Conservation (phyloP, 1,284 basidiomycete species). For the Microstroma glucosiphilum region DNA sequence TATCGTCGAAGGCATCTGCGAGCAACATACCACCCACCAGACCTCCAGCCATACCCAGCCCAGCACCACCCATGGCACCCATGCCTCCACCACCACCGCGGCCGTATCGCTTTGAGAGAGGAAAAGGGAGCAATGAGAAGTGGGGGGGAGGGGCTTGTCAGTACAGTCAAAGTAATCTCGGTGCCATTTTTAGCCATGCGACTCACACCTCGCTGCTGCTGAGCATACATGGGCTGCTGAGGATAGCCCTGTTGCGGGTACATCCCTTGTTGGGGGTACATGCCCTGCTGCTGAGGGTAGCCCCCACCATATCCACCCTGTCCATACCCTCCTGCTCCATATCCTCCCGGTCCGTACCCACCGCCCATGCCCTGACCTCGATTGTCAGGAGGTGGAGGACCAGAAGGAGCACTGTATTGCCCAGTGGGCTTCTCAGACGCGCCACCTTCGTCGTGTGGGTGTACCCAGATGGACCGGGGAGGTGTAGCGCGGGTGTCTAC, state of each 20-base stretch:
- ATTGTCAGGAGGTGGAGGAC: conserved; percentile 3
- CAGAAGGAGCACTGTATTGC: conserved; percentile 1
- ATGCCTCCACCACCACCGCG: conserved; percentile 15
- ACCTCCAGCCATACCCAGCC: conserved; percentile 11
- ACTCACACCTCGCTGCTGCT: neutral
- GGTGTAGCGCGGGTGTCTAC: conserved; percentile 45
- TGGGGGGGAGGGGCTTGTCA: conserved; percentile 5
- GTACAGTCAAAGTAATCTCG: conserved; percentile 11
- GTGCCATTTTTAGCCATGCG: conserved; percentile 17
- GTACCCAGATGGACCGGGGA: conserved; percentile 49
- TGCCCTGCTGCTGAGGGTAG: conserved; percentile 5
- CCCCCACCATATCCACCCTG: conserved; percentile 2
- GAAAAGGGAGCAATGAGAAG: conserved; percentile 18
- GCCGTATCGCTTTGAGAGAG: too few species aligned
- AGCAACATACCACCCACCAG: conserved; percentile 11
- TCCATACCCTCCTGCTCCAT: conserved; percentile 1
- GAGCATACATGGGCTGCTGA: conserved; percentile 8
- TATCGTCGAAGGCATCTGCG: neutral
- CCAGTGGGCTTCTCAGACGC: neutral
- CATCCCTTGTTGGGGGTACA: neutral
- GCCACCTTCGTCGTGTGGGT: conserved; percentile 39
- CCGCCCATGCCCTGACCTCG: neutral
- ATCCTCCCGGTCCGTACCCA: neutral
- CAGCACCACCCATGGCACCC: conserved; percentile 5
- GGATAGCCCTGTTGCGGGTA: conserved; percentile 7